Base-by-base conservation (phyloP, 306 rosid genomes). In the Vigna mungo region DNA sequence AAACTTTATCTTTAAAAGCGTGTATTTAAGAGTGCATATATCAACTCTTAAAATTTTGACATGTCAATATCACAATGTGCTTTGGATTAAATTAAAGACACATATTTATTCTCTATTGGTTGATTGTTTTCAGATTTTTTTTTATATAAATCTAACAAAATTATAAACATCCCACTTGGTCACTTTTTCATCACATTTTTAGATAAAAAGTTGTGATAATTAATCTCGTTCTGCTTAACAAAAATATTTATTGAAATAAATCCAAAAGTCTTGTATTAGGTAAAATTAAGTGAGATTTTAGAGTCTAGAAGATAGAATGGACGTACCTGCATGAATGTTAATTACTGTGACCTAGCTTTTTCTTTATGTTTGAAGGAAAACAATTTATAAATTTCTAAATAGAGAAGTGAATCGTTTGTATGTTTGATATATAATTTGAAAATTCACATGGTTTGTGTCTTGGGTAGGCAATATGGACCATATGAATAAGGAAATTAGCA, bases 381-480 rank as follows among this genome's bases (percentile, higher is more conserved):
- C 3, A 48, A 62, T 23, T 72, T 53, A 12, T 6, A 41, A 39
- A 21, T 23, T 72, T 53, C 17, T 6, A 41, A 39, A 21, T 9
- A 62, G 0, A 23, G 5, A 7, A 48, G 43, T 49, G 54, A 49
- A 76, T 59, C 52, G 34, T 17, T 76, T 7, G 3, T 3, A 21
- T 64, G 43, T 10, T 36, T 76, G 20, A 49, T 63, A 39, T 39
- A 39, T 10, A 46, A 43, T 70, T 68, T 8, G 52, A 18, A 58
- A 46, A 18, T 68, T 78, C 25, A 76, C 59, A 6, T 32, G 30
- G 48, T 54, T 39, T 39, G 21, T 36, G 63, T 60, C 76, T 59
- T 70, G 43, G 77, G n/a, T 60, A 32, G 65, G 72, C 46, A 20
- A 60, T 44, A 36, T 23, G 77, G 71, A 48, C 77, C 77, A 34